These are phyloP conservation scores for Cercophora scortea DNA, from an alignment of 495 filamentous ascomycete species.

Conservation along the genomic window DNA sequence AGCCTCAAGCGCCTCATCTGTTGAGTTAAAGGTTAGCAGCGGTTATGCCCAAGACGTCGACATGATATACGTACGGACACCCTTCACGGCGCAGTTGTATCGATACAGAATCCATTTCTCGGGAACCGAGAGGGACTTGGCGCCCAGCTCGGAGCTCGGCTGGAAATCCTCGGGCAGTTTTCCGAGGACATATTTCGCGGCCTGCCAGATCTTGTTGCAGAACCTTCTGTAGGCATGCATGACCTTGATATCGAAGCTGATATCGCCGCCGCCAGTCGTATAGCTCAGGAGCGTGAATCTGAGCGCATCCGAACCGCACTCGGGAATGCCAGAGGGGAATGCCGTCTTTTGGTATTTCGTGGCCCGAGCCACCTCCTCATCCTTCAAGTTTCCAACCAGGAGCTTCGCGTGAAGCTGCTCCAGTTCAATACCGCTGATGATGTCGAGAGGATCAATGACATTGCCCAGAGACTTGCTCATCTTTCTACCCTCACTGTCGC, in stretches of 20 bases:
- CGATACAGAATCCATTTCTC: conserved; percentile 85
- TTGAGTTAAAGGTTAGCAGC: no score
- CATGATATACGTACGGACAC: conserved; percentile 29
- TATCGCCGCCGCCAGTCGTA: conserved; percentile 83
- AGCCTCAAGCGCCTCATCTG: background rate
- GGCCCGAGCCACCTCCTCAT: conserved; percentile 64
- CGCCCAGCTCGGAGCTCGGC: conserved; percentile 54
- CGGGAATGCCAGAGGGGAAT: conserved; percentile 77
- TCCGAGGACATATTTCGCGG: conserved; percentile 78
- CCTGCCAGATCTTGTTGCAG: conserved; percentile 92
- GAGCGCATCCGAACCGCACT: conserved; percentile 81
- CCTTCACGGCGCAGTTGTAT: conserved; percentile 63
- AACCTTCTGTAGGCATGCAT: conserved; percentile 79
- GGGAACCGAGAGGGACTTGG: conserved; percentile 54
- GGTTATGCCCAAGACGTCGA: no score
- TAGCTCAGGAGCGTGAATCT: conserved; percentile 75
- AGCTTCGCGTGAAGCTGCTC: conserved; percentile 64
- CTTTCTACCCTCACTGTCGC: conserved; percentile 72
- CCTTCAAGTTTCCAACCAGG: conserved; percentile 60
- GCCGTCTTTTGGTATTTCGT: conserved; percentile 72
- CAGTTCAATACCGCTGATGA: conserved; percentile 66
- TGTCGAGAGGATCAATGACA: conserved; percentile 74
- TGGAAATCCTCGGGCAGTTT: conserved; percentile 65
- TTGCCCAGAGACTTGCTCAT: conserved; percentile 84
- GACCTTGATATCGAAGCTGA: conserved; percentile 76